Percentiles rank a stretch among this genome's conserved stretches.
phyloP scores from a whole-genome alignment of 225 moss, liverwort and hornwort genomes.

The Pseudisothecium myosuroides region DNA sequence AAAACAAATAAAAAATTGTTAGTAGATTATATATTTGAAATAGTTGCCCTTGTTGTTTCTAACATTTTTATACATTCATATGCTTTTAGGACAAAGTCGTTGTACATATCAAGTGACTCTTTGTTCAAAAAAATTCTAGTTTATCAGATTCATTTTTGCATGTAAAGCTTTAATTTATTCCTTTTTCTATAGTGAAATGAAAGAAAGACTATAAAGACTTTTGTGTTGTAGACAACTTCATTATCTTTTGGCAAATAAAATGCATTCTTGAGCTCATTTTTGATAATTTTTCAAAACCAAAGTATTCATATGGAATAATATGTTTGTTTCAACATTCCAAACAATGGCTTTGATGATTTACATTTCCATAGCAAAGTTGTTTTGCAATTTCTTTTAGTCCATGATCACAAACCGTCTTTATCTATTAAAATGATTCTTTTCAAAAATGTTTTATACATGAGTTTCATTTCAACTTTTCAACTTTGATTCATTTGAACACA shows the following conservation, averaged over 20 bases:
- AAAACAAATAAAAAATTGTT: not conserved
- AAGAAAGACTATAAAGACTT: not conserved
- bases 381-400: no score
- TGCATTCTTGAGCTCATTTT: no score
- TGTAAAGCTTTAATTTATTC: not conserved
- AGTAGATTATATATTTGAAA: not conserved
- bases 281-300: no score
- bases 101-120: not conserved
- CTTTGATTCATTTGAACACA: not conserved
- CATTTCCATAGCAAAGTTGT: no score
- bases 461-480: not conserved
- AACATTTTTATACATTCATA: not conserved
- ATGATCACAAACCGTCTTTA: no score
- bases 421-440: no score
- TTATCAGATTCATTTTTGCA: not conserved
- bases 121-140: not conserved
- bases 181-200: not conserved
- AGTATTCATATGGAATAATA: no score
- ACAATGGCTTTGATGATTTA: no score
- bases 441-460: not conserved
- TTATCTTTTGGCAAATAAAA: not conserved
- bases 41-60: not conserved
- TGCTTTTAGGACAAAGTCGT: not conserved
- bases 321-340: no score
- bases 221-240: not conserved